These are phyloP conservation scores for Eremothecium coryli DNA, from an alignment of 1,139 yeast genomes.

Conservation along the genomic window DNA sequence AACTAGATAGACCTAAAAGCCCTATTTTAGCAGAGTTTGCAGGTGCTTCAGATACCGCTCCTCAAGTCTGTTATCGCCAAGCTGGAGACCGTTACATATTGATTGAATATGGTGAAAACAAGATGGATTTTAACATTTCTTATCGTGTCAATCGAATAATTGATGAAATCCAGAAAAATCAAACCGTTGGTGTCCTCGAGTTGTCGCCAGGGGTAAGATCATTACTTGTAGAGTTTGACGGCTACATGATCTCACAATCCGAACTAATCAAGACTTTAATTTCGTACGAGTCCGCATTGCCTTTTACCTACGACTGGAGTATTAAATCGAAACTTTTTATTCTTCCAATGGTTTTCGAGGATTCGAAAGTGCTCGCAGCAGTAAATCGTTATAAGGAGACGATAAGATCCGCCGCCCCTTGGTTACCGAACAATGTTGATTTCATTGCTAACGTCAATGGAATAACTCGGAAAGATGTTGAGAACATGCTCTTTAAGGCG, in stretches of 20 bases:
- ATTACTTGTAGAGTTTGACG: conserved; percentile 76
- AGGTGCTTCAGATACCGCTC: conserved; percentile 43
- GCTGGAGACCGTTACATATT: conserved; percentile 93
- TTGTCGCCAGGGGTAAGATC: conserved; percentile 98
- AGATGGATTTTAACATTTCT: conserved; percentile 72
- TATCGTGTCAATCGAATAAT: conserved; percentile 80
- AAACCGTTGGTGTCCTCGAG: conserved; percentile 74
- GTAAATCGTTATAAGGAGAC: conserved; percentile 89
- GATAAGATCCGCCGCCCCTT: conserved; percentile 85
- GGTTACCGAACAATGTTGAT: conserved; percentile 96
- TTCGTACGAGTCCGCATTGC: conserved; percentile 66
- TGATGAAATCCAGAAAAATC: conserved; percentile 54
- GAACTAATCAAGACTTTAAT: conserved; percentile 54
- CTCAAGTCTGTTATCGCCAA: conserved; percentile 78
- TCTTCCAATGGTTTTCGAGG: conserved; percentile 96
- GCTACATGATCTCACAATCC: conserved; percentile 47
- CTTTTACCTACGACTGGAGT: conserved; percentile 70
- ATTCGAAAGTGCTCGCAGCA: conserved; percentile 75
- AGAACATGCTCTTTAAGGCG: conserved; percentile 79
- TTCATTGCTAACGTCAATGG: conserved; percentile 85
- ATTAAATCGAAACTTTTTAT: conserved; percentile 74
- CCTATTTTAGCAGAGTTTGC: conserved; percentile 51
- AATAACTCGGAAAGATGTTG: conserved; percentile 62
- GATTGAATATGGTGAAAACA: conserved; percentile 86
- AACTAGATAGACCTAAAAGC: conserved; percentile 34